These are phyloP conservation scores for Karstenula rhodostoma DNA, from an alignment of 2,329 filamentous ascomycete genomes.

Conservation along the genomic window DNA sequence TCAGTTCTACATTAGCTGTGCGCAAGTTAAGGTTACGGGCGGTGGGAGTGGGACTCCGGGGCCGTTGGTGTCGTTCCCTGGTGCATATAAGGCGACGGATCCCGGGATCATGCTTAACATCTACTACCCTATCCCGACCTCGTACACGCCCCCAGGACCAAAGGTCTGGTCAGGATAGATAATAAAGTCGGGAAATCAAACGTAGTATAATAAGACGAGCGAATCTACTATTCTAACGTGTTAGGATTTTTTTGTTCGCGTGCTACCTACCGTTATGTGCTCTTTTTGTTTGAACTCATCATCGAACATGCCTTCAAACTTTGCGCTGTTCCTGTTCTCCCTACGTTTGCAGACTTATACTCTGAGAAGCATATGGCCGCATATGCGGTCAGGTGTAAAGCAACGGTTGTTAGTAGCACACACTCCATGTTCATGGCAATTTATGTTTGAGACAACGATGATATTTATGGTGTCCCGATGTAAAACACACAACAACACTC, in stretches of 20 bases:
- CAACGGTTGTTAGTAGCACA: too few species aligned
- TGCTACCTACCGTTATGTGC: too few species aligned
- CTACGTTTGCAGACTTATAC: too few species aligned
- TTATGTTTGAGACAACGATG: too few species aligned
- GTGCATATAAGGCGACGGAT: conserved; percentile 44
- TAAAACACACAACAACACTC: too few species aligned
- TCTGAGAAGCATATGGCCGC: too few species aligned
- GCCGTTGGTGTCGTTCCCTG: conserved; percentile 54
- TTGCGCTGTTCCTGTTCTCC: too few species aligned
- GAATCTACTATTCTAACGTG: not conserved
- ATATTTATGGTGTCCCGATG: too few species aligned
- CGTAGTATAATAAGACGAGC: not conserved
- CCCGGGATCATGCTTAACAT: conserved; percentile 46
- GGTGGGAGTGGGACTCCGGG: conserved; percentile 47
- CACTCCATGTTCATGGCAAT: too few species aligned
- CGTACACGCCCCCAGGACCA: conserved; percentile 24
- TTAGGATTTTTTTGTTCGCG: not conserved
- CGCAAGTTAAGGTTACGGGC: conserved; percentile 54
- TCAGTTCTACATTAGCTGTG: conserved; percentile 58
- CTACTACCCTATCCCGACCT: conserved; percentile 30
- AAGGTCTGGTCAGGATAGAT: conserved; percentile 19
- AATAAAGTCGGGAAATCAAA: not conserved
- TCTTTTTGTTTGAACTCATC: too few species aligned
- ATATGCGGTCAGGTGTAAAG: too few species aligned
- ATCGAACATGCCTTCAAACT: too few species aligned